These are phyloP conservation scores for Oryza meyeriana DNA, from an alignment of 176 grass and related monocot species.

Conservation along the genomic window DNA sequence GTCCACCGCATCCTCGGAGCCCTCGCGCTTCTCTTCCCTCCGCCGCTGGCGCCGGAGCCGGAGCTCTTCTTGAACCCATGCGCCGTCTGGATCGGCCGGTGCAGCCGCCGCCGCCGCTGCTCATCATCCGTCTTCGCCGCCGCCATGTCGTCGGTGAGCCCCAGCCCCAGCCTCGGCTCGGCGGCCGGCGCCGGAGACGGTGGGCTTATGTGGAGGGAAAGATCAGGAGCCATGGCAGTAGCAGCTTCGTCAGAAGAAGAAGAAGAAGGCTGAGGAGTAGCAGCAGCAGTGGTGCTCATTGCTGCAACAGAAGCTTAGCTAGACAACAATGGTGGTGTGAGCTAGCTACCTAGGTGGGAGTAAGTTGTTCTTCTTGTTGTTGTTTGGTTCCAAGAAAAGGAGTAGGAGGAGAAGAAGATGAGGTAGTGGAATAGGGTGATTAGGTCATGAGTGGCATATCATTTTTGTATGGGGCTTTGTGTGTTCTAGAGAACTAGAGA, in stretches of 20 bases:
- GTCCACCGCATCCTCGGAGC: slow-evolving; percentile 99
- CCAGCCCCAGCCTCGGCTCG: slow-evolving; percentile 36
- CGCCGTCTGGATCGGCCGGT: slow-evolving; percentile 43
- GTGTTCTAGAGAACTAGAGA: slow-evolving; percentile 7
- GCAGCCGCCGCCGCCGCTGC: slow-evolving; percentile 17
- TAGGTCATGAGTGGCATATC: slow-evolving; percentile 78
- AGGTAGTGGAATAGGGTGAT: slow-evolving; percentile 39
- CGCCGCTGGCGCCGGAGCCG: neutral
- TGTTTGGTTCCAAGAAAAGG: slow-evolving; percentile 15
- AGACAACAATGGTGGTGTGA: neutral
- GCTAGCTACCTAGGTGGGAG: neutral
- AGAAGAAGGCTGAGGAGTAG: neutral
- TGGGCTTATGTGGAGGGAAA: slow-evolving; percentile 82
- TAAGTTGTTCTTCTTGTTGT: neutral
- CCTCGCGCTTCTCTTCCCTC: slow-evolving; percentile 59
- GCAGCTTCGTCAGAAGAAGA: neutral
- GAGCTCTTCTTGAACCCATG: slow-evolving; percentile 63
- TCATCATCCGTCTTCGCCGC: neutral
- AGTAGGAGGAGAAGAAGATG: neutral
- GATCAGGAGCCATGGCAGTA: slow-evolving; percentile 50
- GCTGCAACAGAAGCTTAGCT: neutral
- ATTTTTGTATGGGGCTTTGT: slow-evolving; percentile 47
- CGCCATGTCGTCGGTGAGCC: slow-evolving; percentile 15
- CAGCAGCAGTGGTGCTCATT: slow-evolving; percentile 29
- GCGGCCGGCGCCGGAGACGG: slow-evolving; percentile 32